Conservation (phyloP, 495 filamentous ascomycete species). For the Penicillium argentinense region DNA sequence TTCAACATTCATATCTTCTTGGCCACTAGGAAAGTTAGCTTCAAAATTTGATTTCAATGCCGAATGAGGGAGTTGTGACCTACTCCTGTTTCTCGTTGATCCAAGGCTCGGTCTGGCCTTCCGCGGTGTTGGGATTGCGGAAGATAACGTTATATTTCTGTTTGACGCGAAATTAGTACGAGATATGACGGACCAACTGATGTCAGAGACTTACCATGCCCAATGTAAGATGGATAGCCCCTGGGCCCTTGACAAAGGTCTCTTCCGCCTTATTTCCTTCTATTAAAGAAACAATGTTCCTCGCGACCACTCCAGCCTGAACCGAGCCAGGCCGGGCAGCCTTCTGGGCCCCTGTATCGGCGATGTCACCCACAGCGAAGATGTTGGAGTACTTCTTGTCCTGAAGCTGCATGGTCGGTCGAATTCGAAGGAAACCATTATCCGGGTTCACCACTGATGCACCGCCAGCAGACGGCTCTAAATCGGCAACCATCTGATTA, state of each 20-base stretch:
- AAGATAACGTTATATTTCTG: conserved; percentile 52
- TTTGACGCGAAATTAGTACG: not conserved
- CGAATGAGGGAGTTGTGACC: conserved; percentile 6
- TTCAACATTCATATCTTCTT: conserved; percentile 51
- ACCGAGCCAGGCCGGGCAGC: conserved; percentile 52
- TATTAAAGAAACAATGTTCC: conserved; percentile 54
- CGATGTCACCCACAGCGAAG: conserved; percentile 63
- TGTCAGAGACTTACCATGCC: conserved; percentile 55
- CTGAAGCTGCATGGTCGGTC: conserved; percentile 56
- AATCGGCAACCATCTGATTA: conserved; percentile 43
- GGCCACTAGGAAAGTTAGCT: conserved; percentile 33
- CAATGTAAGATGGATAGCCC: conserved; percentile 51
- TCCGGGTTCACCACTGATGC: conserved; percentile 45
- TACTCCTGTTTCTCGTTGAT: conserved; percentile 46
- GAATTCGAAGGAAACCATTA: conserved; percentile 52
- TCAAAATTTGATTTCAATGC: conserved; percentile 12
- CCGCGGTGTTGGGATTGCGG: conserved; percentile 45
- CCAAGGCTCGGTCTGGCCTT: conserved; percentile 46
- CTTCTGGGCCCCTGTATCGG: conserved; percentile 55
- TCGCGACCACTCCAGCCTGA: conserved; percentile 52
- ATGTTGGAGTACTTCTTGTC: conserved; percentile 49
- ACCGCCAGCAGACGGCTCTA: conserved; percentile 33
- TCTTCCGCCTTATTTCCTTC: conserved; percentile 31
- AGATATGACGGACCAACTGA: no score
- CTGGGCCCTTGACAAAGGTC: conserved; percentile 32